Conservation (phyloP, 805 yeast species). For the Spathaspora arborariae region DNA sequence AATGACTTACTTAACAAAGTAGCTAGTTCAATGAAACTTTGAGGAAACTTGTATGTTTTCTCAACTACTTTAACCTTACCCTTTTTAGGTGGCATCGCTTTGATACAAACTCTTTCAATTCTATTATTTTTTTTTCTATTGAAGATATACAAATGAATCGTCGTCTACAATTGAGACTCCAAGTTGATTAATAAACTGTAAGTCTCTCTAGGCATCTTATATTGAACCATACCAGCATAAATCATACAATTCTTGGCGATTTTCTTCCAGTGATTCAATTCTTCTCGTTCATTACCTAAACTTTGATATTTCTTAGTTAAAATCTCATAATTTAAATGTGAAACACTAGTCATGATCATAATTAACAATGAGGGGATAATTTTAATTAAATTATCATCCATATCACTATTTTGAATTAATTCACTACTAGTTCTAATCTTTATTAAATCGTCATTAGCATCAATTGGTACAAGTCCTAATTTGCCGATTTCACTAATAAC, state of each 20-base stretch:
- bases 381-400: slow-evolving; percentile 70
- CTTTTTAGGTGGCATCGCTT: slow-evolving; percentile 8
- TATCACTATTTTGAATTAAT: slow-evolving; percentile 48
- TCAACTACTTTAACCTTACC: not conserved
- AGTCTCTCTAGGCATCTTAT: slow-evolving; percentile 84
- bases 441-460: slow-evolving; percentile 43
- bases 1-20: slow-evolving; percentile 15
- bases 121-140: not conserved
- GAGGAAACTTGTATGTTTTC: slow-evolving; percentile 14
- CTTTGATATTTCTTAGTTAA: slow-evolving; percentile 42
- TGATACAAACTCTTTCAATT: not conserved
- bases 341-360: slow-evolving; percentile 75
- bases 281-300: slow-evolving; percentile 46
- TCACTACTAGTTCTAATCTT: slow-evolving; percentile 66
- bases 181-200: slow-evolving; percentile 65
- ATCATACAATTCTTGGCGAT: slow-evolving; percentile 87
- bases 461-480: slow-evolving; percentile 65
- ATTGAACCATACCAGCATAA: slow-evolving; percentile 92
- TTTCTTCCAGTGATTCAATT: slow-evolving; percentile 47
- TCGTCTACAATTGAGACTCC: slow-evolving; percentile 44
- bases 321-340: slow-evolving; percentile 48
- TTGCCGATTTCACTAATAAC: slow-evolving; percentile 53
- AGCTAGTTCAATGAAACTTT: slow-evolving; percentile 11
- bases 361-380: slow-evolving; percentile 77
- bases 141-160: no score